Evolutionary conservation across 2,329 filamentous ascomycete species (phyloP).

Genomic region (Calonectria honghensis): DNA sequence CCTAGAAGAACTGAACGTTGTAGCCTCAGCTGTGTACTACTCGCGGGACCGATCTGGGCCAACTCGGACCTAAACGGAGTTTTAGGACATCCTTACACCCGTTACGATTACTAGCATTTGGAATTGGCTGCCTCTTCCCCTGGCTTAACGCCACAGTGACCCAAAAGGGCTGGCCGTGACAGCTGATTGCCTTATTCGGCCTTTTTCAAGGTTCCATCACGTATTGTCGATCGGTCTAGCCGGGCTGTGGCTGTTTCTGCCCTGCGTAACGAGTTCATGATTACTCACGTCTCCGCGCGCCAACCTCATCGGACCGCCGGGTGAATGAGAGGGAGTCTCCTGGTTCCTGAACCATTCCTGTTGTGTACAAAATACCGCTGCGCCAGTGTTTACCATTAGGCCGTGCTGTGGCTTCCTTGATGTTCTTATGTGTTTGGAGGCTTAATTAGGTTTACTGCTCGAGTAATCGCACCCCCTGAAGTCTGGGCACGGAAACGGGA

Average conservation of each 20-base stretch:
- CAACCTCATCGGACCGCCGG: conserved; percentile 1
- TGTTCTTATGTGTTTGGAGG: not conserved
- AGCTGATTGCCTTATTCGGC: conserved; percentile 1
- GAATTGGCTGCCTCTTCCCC: not conserved
- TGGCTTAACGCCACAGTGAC: conserved; percentile 19
- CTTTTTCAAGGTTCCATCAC: not conserved
- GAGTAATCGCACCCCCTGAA: conserved; percentile 4
- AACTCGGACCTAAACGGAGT: not conserved
- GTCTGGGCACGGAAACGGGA: not conserved
- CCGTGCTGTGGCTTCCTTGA: not conserved
- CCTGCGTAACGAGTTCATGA: not conserved
- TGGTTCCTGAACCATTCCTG: conserved; percentile 19
- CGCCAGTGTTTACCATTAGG: not conserved
- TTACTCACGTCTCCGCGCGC: conserved; percentile 6
- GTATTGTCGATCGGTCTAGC: conserved; percentile 11
- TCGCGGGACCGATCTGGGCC: conserved; percentile 14
- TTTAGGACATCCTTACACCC: not conserved
- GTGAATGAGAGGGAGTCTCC: not conserved
- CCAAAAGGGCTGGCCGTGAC: not conserved
- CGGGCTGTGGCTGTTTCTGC: conserved; percentile 19
- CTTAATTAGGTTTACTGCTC: not conserved
- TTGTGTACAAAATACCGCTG: not conserved
- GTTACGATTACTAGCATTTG: not conserved
- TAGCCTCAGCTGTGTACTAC: not conserved
- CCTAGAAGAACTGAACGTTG: conserved; percentile 42